Percentiles rank a stretch among this genome's conserved stretches.
These are phyloP conservation scores for Tulasnella sp. DNA, from an alignment of 768 basidiomycete genomes.

Conservation along the genomic window DNA sequence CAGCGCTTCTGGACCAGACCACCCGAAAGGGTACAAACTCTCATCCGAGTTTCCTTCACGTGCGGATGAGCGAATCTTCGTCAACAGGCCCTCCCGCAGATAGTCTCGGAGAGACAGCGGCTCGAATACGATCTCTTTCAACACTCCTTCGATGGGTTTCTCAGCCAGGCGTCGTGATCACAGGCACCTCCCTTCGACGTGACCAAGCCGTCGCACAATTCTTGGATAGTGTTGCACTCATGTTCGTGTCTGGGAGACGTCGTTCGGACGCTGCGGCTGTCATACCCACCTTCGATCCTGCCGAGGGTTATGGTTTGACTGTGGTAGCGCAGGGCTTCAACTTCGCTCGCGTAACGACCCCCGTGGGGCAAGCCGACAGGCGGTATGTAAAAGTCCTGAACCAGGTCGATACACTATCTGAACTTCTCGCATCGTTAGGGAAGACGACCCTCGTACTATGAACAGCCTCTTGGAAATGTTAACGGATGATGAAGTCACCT, in stretches of 20 bases:
- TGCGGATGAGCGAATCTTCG: no score
- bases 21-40: no score
- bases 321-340: background rate
- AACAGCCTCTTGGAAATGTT: background rate
- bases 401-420: background rate
- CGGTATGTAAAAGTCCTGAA: background rate
- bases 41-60: no score
- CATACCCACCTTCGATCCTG: background rate
- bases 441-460: background rate
- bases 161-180: background rate
- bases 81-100: no score
- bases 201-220: background rate
- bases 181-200: background rate
- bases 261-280: background rate
- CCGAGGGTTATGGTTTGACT: background rate
- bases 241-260: background rate
- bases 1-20: no score
- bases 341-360: background rate
- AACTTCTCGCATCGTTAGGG: background rate
- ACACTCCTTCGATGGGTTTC: background rate
- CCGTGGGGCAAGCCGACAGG: background rate
- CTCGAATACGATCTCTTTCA: background rate
- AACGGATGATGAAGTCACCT: background rate
- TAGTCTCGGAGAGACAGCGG: no score
- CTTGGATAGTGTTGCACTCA: background rate